Conservation (phyloP, 2,329 filamentous ascomycete genomes). For the Cordyceps cicadae region DNA sequence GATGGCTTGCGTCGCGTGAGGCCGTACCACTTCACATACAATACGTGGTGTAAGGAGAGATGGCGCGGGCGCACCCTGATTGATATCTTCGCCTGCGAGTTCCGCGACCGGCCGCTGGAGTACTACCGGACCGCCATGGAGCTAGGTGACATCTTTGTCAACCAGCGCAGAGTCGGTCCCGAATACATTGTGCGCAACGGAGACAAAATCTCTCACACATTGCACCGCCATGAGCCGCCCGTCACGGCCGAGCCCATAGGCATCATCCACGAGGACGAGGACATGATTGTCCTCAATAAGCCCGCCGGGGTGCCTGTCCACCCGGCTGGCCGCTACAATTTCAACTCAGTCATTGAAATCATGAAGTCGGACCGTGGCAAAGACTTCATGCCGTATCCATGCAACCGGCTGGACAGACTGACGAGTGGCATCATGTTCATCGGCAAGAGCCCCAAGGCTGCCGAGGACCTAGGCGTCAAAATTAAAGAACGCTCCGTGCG, state of each 20-base stretch:
- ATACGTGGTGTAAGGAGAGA: constrained; percentile 87
- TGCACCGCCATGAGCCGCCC: constrained; percentile 92
- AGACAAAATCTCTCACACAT: constrained; percentile 82
- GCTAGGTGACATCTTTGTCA: constrained; percentile 68
- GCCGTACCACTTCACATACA: constrained; percentile 91
- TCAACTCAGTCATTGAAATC: constrained; percentile 90
- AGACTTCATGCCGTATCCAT: constrained; percentile 55
- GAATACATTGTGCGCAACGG: constrained; percentile 75
- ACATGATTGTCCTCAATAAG: constrained; percentile 95
- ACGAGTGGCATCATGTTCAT: constrained; percentile 99
- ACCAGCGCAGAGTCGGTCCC: constrained; percentile 61
- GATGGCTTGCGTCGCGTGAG: constrained; percentile 72
- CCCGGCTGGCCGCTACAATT: constrained; percentile 89
- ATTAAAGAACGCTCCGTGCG: constrained; percentile 74
- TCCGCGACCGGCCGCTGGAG: constrained; percentile 73
- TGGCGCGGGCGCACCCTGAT: constrained; percentile 77
- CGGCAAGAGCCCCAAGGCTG: constrained; percentile 74
- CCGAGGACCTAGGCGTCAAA: constrained; percentile 67
- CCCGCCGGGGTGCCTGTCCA: constrained; percentile 92
- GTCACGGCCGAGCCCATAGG: constrained; percentile 73
- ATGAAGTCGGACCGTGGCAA: constrained; percentile 65
- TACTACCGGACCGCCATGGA: constrained; percentile 87
- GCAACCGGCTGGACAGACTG: constrained; percentile 86
- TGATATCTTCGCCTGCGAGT: constrained; percentile 86
- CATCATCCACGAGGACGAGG: constrained; percentile 83